Evolutionary conservation across 2,329 filamentous ascomycete species (phyloP).

Genomic region (Nemania abortiva): DNA sequence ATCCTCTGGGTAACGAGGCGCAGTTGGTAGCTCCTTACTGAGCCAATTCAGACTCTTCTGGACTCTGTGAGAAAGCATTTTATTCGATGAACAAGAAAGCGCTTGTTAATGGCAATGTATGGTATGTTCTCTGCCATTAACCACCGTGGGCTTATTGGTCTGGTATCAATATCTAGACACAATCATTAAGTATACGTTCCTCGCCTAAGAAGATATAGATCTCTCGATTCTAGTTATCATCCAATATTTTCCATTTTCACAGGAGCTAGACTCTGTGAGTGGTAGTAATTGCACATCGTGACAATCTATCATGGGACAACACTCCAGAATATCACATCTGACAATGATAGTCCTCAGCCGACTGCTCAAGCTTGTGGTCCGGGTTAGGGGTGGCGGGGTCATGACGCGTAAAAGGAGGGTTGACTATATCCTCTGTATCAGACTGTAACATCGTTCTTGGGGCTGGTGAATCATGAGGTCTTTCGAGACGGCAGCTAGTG

Average conservation of each 20-base stretch:
- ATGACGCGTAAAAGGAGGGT: background rate
- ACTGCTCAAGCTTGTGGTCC: background rate
- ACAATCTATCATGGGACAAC: background rate
- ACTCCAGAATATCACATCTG: background rate
- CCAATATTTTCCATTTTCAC: background rate
- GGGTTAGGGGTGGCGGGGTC: background rate
- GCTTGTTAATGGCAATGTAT: no score
- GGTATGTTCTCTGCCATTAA: background rate
- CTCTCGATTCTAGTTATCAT: background rate
- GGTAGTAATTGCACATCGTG: background rate
- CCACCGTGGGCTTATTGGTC: background rate
- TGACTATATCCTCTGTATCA: background rate
- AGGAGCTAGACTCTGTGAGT: background rate
- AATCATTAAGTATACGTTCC: background rate
- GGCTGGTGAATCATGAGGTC: background rate
- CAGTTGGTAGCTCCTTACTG: constrained; percentile 2
- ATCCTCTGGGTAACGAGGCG: constrained; percentile 26
- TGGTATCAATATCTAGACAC: background rate
- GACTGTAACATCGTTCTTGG: background rate
- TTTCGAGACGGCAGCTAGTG: background rate
- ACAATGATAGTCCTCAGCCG: background rate
- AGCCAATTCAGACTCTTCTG: constrained; percentile 29
- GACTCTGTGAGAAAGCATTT: constrained; percentile 25
- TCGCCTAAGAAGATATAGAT: background rate
- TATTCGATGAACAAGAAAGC: no score